Base-by-base conservation (phyloP, 371 early-diverging fungal species). In the Enterocytospora artemiae region DNA sequence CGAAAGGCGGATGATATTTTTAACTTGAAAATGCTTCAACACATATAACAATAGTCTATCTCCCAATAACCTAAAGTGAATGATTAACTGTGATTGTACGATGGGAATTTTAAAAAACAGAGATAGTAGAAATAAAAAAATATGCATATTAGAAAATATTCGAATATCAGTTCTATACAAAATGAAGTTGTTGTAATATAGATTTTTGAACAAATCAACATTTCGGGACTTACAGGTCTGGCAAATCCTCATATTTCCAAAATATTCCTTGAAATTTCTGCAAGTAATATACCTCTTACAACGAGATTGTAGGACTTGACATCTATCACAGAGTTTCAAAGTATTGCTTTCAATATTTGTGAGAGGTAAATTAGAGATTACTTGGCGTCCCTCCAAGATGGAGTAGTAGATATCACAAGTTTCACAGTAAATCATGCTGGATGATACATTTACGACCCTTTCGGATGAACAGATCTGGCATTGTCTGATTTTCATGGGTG, bases 101-200 rank as follows among this genome's bases (percentile, higher is more conserved):
- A n/a, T n/a, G n/a, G n/a, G n/a, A n/a, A n/a, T n/a, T n/a, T n/a
- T n/a, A n/a, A n/a, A n/a, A n/a, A n/a, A n/a, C n/a, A n/a, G n/a
- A n/a, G n/a, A n/a, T n/a, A n/a, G n/a, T n/a, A n/a, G n/a, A n/a
- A n/a, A n/a, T n/a, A n/a, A n/a, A n/a, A n/a, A n/a, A n/a, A n/a
- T n/a, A n/a, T n/a, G n/a, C n/a, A n/a, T n/a, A n/a, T n/a, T n/a
- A n/a, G n/a, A n/a, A n/a, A n/a, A n/a, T n/a, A n/a, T n/a, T n/a
- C n/a, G n/a, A n/a, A n/a, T n/a, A n/a, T n/a, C 22, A 9, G 5
- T 27, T 62, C 39, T 70, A 43, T 60, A 65, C 1, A 70, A 37
- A 28, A 61, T 41, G 48, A 70, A 65, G 34, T 61, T 61, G 32
- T 37, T 54, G 53, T 49, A 62, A 45, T 63, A 70, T 25, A 57